Conservation (phyloP, 306 rosid species). For the Senna siamea region DNA sequence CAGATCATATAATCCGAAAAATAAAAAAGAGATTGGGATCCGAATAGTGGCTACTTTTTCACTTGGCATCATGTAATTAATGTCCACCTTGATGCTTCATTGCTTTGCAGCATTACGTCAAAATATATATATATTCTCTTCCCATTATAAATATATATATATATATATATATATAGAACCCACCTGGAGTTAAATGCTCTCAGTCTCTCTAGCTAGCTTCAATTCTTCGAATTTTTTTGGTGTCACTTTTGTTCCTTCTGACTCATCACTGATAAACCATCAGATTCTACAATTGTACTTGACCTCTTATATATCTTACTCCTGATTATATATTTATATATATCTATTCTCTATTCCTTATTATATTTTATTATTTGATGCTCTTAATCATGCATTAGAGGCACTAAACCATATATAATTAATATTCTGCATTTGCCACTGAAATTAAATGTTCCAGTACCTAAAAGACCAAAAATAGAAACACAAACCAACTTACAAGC, state of each 20-base stretch:
- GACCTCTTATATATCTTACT: neutral
- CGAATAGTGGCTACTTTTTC: slow-evolving; percentile 31
- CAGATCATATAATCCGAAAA: slow-evolving; percentile 14
- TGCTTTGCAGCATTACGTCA: slow-evolving; percentile 37
- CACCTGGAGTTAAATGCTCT: slow-evolving; percentile 49
- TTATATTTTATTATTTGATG: slow-evolving; percentile 28
- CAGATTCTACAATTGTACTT: slow-evolving; percentile 37
- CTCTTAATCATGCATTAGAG: slow-evolving; percentile 34
- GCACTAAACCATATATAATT: slow-evolving; percentile 24
- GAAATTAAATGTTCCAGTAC: slow-evolving; percentile 16
- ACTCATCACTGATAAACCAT: slow-evolving; percentile 28
- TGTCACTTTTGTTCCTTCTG: slow-evolving; percentile 27
- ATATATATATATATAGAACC: slow-evolving; percentile 23
- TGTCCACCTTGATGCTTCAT: slow-evolving; percentile 52
- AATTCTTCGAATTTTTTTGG: slow-evolving; percentile 39
- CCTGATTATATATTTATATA: neutral
- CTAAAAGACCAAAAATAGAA: slow-evolving; percentile 9
- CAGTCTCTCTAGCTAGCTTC: slow-evolving; percentile 43
- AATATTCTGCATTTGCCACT: slow-evolving; percentile 24
- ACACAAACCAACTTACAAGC: slow-evolving; percentile 12
- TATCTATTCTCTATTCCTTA: slow-evolving; percentile 7
- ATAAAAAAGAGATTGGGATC: slow-evolving; percentile 6
- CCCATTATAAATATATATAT: no score
- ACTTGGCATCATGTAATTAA: slow-evolving; percentile 35
- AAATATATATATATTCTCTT: slow-evolving; percentile 56